Evolutionary conservation across 371 early-diverging fungal genomes (phyloP).

Genomic region (Mortierella sp.): DNA sequence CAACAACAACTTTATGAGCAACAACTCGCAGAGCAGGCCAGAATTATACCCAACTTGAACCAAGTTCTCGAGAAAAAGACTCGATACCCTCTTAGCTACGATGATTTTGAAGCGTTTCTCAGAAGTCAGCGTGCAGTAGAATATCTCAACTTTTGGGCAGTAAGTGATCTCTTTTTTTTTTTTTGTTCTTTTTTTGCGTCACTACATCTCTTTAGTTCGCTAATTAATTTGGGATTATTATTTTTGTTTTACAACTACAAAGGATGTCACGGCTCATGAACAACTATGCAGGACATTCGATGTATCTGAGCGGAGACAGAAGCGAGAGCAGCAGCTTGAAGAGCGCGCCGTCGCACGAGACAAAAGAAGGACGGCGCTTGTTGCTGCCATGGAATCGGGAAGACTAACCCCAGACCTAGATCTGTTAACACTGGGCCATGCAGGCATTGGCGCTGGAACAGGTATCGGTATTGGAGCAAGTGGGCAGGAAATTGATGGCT

Average conservation of each 20-base stretch:
- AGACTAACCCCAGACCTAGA: conserved; percentile 33
- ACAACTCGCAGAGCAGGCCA: conserved; percentile 20
- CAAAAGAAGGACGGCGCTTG: conserved; percentile 24
- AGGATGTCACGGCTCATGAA: conserved; percentile 56
- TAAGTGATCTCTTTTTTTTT: conserved; percentile 14
- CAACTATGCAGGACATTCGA: conserved; percentile 52
- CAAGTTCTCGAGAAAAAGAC: conserved; percentile 41
- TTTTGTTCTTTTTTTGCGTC: too few species aligned
- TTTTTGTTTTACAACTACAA: not conserved
- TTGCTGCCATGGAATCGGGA: conserved; percentile 34
- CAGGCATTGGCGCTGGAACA: conserved; percentile 16
- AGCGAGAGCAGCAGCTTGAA: conserved; percentile 46
- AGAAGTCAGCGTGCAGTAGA: conserved; percentile 43
- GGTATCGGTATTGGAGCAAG: conserved; percentile 30
- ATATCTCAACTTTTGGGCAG: conserved; percentile 56
- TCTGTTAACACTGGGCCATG: conserved; percentile 11
- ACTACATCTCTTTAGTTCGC: not conserved
- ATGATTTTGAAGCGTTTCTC: conserved; percentile 54
- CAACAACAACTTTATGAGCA: conserved; percentile 34
- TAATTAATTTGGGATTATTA: not conserved
- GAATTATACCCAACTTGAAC: conserved; percentile 20
- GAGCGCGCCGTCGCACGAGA: conserved; percentile 46
- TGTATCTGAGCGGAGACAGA: conserved; percentile 51
- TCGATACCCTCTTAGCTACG: conserved; percentile 39
- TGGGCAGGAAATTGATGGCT: conserved; percentile 30